Percentiles rank a stretch among this genome's conserved stretches.
Evolutionary conservation across 176 grass and related monocot genomes (phyloP).

Genomic region (Oryza longistaminata): DNA sequence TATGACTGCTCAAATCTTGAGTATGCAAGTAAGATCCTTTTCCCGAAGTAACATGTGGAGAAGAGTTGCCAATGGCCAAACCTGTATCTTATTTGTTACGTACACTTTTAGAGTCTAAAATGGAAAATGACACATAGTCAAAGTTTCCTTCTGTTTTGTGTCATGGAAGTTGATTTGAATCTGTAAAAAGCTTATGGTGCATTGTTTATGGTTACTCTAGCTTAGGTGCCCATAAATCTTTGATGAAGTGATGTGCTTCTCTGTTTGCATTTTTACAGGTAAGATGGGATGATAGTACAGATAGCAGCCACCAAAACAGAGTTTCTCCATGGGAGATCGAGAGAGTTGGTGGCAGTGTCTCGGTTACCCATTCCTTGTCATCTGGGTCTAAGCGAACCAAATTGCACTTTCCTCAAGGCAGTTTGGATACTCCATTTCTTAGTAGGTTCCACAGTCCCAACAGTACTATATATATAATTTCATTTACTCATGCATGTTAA

Average conservation of each 20-base stretch:
- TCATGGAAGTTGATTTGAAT: constrained; percentile 12
- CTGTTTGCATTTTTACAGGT: constrained; percentile 58
- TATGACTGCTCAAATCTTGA: not conserved
- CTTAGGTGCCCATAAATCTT: not conserved
- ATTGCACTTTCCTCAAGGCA: constrained; percentile 49
- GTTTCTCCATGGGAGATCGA: constrained; percentile 95
- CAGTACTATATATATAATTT: not conserved
- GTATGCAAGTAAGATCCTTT: not conserved
- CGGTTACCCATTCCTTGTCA: constrained; percentile 46
- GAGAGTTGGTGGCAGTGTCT: constrained; percentile 51
- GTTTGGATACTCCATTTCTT: constrained; percentile 47
- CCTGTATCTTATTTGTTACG: not conserved
- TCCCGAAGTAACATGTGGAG: not conserved
- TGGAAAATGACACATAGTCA: not conserved
- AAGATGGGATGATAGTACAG: constrained; percentile 65
- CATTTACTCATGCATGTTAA: not conserved
- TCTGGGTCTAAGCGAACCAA: constrained; percentile 72
- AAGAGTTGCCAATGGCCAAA: not conserved
- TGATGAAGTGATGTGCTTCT: not conserved
- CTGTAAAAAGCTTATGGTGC: not conserved
- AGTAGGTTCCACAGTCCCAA: constrained; percentile 37
- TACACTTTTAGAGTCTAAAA: not conserved
- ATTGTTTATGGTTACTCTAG: not conserved
- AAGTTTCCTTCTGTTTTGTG: not conserved
- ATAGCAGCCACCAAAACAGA: constrained; percentile 57